These are phyloP conservation scores for Ophiostoma himal-ulmi DNA, from an alignment of 2,329 filamentous ascomycete species.

Conservation along the genomic window DNA sequence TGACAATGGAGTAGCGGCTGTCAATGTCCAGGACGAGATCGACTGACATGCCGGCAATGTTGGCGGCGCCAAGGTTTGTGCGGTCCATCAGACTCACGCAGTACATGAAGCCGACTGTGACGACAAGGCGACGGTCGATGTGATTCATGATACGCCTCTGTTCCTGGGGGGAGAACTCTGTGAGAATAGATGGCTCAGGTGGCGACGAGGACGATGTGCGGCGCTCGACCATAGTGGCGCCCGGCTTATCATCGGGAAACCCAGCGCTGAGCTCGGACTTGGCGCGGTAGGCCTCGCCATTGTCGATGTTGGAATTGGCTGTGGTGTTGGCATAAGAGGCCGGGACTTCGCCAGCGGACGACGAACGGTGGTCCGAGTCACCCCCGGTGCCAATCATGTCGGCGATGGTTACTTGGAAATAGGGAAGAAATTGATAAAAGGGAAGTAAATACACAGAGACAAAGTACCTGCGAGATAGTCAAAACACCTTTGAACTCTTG, in stretches of 20 bases:
- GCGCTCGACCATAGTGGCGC: background rate
- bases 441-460: background rate
- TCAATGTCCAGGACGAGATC: constrained; percentile 43
- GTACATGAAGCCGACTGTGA: constrained; percentile 61
- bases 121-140: constrained; percentile 60
- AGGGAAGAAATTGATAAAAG: background rate
- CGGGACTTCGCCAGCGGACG: background rate
- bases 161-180: constrained; percentile 54
- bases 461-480: background rate
- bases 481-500: background rate
- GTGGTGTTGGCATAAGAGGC: background rate
- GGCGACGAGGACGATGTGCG: background rate
- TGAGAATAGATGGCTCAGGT: constrained; percentile 28
- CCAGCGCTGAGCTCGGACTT: constrained; percentile 25
- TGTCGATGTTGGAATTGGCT: constrained; percentile 15
- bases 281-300: constrained; percentile 25
- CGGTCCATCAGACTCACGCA: constrained; percentile 73
- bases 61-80: constrained; percentile 67
- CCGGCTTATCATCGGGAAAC: constrained; percentile 18
- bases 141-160: constrained; percentile 62
- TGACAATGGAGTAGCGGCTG: constrained; percentile 56
- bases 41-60: constrained; percentile 58
- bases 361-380: background rate
- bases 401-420: background rate
- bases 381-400: background rate